A percentile compares a stretch with the other conserved stretches of the same genome.
These are phyloP conservation scores for Glebionis coronaria DNA, from an alignment of 129 eudicot genomes.

Conservation along the genomic window DNA sequence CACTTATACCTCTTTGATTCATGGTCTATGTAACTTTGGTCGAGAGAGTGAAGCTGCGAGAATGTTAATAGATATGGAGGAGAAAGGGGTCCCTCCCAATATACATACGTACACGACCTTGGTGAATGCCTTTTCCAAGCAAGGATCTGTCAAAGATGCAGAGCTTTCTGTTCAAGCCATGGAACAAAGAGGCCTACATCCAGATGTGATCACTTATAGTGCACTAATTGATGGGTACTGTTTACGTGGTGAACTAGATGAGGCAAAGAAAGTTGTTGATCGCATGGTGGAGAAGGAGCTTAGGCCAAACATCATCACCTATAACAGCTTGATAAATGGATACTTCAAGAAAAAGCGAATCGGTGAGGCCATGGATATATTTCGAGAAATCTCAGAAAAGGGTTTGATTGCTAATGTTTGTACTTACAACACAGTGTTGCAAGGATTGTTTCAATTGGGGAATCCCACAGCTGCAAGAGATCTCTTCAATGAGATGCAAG, in stretches of 20 bases:
- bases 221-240: constrained; percentile 49
- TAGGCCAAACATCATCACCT: constrained; percentile 28
- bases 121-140: constrained; percentile 30
- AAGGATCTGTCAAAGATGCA: constrained; percentile 25
- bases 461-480: constrained; percentile 9
- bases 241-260: constrained; percentile 37
- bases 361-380: constrained; percentile 30
- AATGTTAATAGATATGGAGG: constrained; percentile 28
- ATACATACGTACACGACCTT: constrained; percentile 24
- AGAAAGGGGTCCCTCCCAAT: constrained; percentile 14
- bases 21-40: too few species aligned
- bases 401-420: constrained; percentile 27
- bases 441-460: constrained; percentile 24
- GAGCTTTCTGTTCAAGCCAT: constrained; percentile 17
- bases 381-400: constrained; percentile 23
- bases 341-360: constrained; percentile 22
- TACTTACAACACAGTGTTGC: constrained; percentile 27
- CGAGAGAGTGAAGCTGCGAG: constrained; percentile 26
- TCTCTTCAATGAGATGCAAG: constrained; percentile 29
- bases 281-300: constrained; percentile 24
- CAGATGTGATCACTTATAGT: constrained; percentile 31
- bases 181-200: constrained; percentile 25
- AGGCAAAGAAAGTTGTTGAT: constrained; percentile 25
- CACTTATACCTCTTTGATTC: constrained; percentile 42
- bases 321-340: constrained; percentile 27